A percentile compares a stretch with the other conserved stretches of the same genome.
Evolutionary conservation across 1,139 yeast species (phyloP).

Genomic region (Taiozyma sp.): DNA sequence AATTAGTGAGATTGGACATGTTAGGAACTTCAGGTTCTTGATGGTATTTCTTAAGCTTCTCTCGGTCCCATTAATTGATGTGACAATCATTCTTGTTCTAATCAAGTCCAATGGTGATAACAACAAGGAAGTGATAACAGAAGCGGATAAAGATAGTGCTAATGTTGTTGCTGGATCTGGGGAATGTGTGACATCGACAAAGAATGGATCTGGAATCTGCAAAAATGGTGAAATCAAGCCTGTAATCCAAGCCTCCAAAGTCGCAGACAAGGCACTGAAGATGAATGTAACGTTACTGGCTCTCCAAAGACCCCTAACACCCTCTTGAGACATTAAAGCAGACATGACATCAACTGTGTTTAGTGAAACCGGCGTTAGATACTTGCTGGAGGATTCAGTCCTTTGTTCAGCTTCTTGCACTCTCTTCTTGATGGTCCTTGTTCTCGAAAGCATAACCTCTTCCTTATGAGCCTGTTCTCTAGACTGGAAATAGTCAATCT

Average conservation of each 20-base stretch:
- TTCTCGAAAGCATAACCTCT: constrained; percentile 19
- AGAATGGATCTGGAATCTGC: constrained; percentile 88
- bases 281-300: constrained; percentile 86
- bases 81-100: constrained; percentile 70
- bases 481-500: constrained; percentile 51
- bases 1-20: constrained; percentile 51
- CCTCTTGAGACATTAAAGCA: constrained; percentile 69
- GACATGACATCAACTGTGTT: constrained; percentile 71
- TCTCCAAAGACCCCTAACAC: constrained; percentile 80
- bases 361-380: constrained; percentile 56
- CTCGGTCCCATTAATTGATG: constrained; percentile 34
- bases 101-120: constrained; percentile 82
- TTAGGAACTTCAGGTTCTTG: constrained; percentile 34
- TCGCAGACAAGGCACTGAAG: constrained; percentile 67
- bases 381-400: constrained; percentile 13
- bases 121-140: constrained; percentile 69
- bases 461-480: constrained; percentile 21
- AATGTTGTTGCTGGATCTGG: constrained; percentile 71
- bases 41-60: constrained; percentile 32
- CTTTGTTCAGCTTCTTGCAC: constrained; percentile 1
- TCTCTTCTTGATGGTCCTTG: constrained; percentile 14
- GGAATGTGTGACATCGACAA: constrained; percentile 78
- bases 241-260: constrained; percentile 88
- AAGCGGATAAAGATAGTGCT: constrained; percentile 63
- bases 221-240: constrained; percentile 80